Conservation (phyloP, 2,329 filamentous ascomycete genomes). For the Colletotrichum sp. region DNA sequence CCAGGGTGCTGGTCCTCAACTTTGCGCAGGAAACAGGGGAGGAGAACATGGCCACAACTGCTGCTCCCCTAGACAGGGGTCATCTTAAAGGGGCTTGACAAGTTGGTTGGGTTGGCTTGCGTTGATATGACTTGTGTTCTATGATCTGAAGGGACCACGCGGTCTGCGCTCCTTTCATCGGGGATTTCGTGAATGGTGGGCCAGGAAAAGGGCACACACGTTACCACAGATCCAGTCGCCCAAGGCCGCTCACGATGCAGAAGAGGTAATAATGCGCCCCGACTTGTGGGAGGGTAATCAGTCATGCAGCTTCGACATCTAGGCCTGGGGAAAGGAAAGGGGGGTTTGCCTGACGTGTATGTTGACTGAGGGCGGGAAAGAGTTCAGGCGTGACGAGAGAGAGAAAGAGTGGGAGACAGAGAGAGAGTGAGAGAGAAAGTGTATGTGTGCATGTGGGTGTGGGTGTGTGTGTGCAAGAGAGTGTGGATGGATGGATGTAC, state of each 20-base stretch:
- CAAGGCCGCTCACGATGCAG: background rate
- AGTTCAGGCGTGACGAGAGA: background rate
- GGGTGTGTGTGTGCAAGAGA: background rate
- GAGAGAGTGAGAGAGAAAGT: background rate
- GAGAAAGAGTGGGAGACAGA: background rate
- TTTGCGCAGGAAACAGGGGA: constrained; percentile 6
- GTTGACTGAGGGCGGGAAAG: background rate
- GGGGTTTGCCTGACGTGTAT: background rate
- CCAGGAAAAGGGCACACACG: background rate
- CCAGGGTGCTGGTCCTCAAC: constrained; percentile 7
- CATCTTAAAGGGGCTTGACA: background rate
- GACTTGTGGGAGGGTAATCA: background rate
- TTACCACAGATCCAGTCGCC: background rate
- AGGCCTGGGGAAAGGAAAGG: background rate
- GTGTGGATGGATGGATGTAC: background rate
- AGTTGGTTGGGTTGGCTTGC: background rate
- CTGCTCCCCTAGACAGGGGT: background rate
- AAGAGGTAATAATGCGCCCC: constrained; percentile 1
- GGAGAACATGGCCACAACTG: background rate
- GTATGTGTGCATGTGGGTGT: background rate
- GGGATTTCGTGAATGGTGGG: constrained; percentile 4
- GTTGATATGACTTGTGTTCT: background rate
- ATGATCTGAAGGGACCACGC: constrained; percentile 9
- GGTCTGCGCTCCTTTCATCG: background rate
- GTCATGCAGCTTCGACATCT: background rate